Base-by-base conservation (phyloP, 1,284 basidiomycete species). In the Tylopilus orsonianus region DNA sequence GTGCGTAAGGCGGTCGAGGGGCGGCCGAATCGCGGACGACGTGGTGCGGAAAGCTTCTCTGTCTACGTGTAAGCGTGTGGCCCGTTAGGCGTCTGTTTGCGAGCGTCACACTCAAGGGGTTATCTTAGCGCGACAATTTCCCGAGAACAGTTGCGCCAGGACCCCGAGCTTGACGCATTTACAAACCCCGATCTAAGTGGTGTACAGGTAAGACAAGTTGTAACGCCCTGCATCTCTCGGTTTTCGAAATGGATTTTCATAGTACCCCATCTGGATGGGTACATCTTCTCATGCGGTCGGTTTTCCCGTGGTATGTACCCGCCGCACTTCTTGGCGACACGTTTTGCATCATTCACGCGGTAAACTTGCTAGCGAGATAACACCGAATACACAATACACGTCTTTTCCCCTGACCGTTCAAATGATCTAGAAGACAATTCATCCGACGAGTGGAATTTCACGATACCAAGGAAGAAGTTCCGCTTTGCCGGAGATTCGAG, bases 201-300 rank as follows among this genome's bases (percentile, higher is more conserved):
- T 18, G 46, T 59, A 30, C 53, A 68, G 42, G 59, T 61, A 41
- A 41, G 52, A 23, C 18, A 2, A n/a, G 4, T 20, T 26, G 7
- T 43, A 4, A 20, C n/a, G 22, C 20, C 22, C 8, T 27, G 23
- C 22, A 3, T 13, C 2, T 19, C n/a, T 35, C 37, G 4, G 33
- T 20, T 30, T 33, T 10, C 22, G 24, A 26, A 23, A 13, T 36
- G 38, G 26, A 44, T 39, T 27, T 20, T n/a, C 14, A 22, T 24
- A 71, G 71, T 67, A 64, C 60, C 65, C 64, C 6, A 63, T 70
- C 27, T 71, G 69, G 68, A 70, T 71, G 66, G 65, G 62, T 27
- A 56, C 66, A 46, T 51, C 48, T 44, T 57, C 62, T 20, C 56
- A 57, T 53, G 58, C 59, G 3, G 50, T 65, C 29, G 64, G 63